These are phyloP conservation scores for Gremmenia infestans DNA, from an alignment of 2,329 filamentous ascomycete genomes.

Conservation along the genomic window DNA sequence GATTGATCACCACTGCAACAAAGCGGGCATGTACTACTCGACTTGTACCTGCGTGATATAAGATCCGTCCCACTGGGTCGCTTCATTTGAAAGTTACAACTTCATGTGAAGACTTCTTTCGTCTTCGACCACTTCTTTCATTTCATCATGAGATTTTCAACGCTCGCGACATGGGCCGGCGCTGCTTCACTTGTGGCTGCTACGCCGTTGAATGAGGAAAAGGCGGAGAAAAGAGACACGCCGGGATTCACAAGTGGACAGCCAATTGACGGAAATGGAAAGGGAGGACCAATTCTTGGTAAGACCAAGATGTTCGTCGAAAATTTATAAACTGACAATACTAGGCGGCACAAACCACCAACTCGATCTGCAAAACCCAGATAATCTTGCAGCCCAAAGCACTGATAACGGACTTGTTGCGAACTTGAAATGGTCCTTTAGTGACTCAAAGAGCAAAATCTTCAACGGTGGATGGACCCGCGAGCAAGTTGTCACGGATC, in stretches of 20 bases:
- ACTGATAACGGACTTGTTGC: slow-evolving; percentile 61
- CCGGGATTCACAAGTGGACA: slow-evolving; percentile 45
- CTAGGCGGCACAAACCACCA: slow-evolving; percentile 59
- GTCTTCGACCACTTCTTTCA: not conserved
- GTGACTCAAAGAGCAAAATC: slow-evolving; percentile 58
- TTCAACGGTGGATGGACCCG: slow-evolving; percentile 61
- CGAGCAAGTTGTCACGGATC: slow-evolving; percentile 61
- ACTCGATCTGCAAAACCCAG: slow-evolving; percentile 58
- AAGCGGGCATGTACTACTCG: not conserved
- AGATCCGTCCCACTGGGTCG: not conserved
- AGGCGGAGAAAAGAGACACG: not conserved
- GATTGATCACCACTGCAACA: not conserved
- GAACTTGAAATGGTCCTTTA: slow-evolving; percentile 67
- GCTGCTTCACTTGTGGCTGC: not conserved
- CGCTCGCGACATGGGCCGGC: not conserved
- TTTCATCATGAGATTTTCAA: not conserved
- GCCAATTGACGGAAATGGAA: slow-evolving; percentile 51
- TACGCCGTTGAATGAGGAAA: not conserved
- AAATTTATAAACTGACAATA: not conserved
- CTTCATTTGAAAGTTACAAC: not conserved
- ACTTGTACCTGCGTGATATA: not conserved
- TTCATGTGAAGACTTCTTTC: not conserved
- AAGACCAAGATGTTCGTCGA: slow-evolving; percentile 15
- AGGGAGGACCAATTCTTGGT: slow-evolving; percentile 56
- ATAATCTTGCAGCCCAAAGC: slow-evolving; percentile 55